A percentile compares a stretch with the other conserved stretches of the same genome.
phyloP scores from a whole-genome alignment of 2,329 filamentous ascomycete genomes.

The Sarocladium strictum region DNA sequence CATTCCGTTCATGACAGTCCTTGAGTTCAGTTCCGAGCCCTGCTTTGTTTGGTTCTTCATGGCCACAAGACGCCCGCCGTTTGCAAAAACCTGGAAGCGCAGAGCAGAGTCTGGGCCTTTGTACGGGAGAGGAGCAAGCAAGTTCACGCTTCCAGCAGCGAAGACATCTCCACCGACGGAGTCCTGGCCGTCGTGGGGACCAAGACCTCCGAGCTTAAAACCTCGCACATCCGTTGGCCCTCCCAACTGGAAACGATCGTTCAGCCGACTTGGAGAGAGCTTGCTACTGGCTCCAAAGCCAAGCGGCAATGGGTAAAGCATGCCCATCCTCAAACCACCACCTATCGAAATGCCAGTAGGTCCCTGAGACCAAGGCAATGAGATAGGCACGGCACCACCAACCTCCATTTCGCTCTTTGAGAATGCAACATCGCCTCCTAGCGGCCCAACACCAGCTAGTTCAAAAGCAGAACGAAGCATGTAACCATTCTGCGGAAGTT shows the following conservation, averaged over 20 bases:
- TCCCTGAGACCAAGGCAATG: slow-evolving; percentile 57
- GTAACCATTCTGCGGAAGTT: slow-evolving; percentile 78
- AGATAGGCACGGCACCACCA: slow-evolving; percentile 67
- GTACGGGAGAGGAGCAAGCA: slow-evolving; percentile 79
- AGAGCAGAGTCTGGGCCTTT: slow-evolving; percentile 78
- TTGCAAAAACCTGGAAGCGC: slow-evolving; percentile 84
- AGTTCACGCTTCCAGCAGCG: slow-evolving; percentile 79
- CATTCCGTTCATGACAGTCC: slow-evolving; percentile 48
- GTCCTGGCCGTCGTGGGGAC: slow-evolving; percentile 79
- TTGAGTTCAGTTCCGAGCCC: not conserved
- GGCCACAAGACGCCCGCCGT: slow-evolving; percentile 78
- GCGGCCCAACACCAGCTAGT: slow-evolving; percentile 77
- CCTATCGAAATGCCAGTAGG: slow-evolving; percentile 76
- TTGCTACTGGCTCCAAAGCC: slow-evolving; percentile 43
- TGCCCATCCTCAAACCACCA: slow-evolving; percentile 71
- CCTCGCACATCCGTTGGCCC: slow-evolving; percentile 92
- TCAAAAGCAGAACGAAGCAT: slow-evolving; percentile 73
- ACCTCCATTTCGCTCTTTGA: slow-evolving; percentile 86
- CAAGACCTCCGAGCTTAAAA: slow-evolving; percentile 83
- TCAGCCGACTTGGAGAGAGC: slow-evolving; percentile 69
- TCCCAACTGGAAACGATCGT: slow-evolving; percentile 91
- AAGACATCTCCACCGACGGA: slow-evolving; percentile 89
- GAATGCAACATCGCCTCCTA: slow-evolving; percentile 89
- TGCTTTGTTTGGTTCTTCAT: slow-evolving; percentile 48
- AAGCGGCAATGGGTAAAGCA: slow-evolving; percentile 75